Evolutionary conservation across 306 rosid genomes (phyloP).

Genomic region (Malus fusca): DNA sequence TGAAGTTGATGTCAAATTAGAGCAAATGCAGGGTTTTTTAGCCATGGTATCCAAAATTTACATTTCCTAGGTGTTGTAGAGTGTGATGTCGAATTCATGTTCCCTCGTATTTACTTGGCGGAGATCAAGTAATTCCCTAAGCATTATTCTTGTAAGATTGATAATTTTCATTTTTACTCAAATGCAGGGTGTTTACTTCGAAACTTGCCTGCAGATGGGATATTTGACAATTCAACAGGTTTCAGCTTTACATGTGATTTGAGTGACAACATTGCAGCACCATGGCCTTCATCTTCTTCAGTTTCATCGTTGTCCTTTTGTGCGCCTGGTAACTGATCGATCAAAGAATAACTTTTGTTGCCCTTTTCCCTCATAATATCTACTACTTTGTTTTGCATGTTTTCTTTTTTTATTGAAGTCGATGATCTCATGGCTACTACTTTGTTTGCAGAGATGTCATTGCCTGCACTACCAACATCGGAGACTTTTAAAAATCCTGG

Average conservation of each 20-base stretch:
- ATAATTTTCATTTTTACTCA: background rate
- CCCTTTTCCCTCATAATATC: background rate
- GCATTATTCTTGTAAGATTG: background rate
- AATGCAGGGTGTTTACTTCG: constrained; percentile 85
- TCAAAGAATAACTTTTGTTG: background rate
- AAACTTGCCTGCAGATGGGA: constrained; percentile 83
- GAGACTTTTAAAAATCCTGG: constrained; percentile 78
- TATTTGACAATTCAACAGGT: constrained; percentile 75
- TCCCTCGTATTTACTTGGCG: background rate
- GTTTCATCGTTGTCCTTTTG: constrained; percentile 74
- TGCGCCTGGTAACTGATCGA: constrained; percentile 72
- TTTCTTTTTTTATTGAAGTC: constrained; percentile 4
- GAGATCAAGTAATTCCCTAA: background rate
- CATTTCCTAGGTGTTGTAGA: background rate
- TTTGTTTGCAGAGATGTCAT: constrained; percentile 80
- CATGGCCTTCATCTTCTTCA: constrained; percentile 95
- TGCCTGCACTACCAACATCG: constrained; percentile 87
- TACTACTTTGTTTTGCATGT: background rate
- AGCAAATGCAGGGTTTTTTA: background rate
- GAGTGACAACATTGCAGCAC: constrained; percentile 86
- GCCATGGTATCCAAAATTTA: background rate
- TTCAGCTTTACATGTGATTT: constrained; percentile 87
- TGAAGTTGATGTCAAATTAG: background rate
- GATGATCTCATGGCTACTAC: background rate
- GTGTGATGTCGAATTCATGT: background rate